These are phyloP conservation scores for Candida morakotiae DNA, from an alignment of 805 yeast species.

Conservation along the genomic window DNA sequence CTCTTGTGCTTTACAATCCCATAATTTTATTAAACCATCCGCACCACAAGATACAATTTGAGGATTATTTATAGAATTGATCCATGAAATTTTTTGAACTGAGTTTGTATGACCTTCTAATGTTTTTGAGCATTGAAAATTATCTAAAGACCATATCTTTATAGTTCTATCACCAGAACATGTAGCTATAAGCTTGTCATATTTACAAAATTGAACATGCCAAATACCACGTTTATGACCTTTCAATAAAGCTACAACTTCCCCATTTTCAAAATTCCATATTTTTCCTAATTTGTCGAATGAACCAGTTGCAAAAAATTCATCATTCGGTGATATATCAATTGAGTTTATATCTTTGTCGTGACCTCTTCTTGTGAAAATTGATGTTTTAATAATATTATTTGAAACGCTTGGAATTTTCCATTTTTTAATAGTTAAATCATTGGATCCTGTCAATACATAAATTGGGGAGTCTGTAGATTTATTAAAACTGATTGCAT, in stretches of 20 bases:
- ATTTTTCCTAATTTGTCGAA: conserved; percentile 89
- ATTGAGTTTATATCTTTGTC: conserved; percentile 92
- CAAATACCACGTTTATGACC: conserved; percentile 96
- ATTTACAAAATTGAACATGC: conserved; percentile 81
- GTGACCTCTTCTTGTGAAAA: conserved; percentile 92
- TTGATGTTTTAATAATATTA: conserved; percentile 54
- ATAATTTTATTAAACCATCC: conserved; percentile 87
- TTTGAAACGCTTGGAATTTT: conserved; percentile 47
- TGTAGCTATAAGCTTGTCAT: conserved; percentile 73
- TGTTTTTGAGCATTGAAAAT: conserved; percentile 71
- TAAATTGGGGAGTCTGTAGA: conserved; percentile 56
- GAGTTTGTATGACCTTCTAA: conserved; percentile 95
- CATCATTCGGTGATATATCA: conserved; percentile 89
- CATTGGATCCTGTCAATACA: conserved; percentile 78
- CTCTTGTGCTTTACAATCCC: conserved; percentile 78
- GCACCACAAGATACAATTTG: conserved; percentile 84
- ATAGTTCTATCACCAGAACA: conserved; percentile 92
- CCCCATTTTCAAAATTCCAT: conserved; percentile 87
- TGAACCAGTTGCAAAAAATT: conserved; percentile 85
- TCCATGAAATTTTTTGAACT: conserved; percentile 74
- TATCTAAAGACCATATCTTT: conserved; percentile 82
- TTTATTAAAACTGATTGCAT: conserved; percentile 75
- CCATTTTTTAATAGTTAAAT: conserved; percentile 86
- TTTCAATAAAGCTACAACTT: conserved; percentile 73
- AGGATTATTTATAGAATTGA: conserved; percentile 47